These are phyloP conservation scores for Fagopyrum homotropicum DNA, from an alignment of 148 eudicot genomes.

Conservation along the genomic window DNA sequence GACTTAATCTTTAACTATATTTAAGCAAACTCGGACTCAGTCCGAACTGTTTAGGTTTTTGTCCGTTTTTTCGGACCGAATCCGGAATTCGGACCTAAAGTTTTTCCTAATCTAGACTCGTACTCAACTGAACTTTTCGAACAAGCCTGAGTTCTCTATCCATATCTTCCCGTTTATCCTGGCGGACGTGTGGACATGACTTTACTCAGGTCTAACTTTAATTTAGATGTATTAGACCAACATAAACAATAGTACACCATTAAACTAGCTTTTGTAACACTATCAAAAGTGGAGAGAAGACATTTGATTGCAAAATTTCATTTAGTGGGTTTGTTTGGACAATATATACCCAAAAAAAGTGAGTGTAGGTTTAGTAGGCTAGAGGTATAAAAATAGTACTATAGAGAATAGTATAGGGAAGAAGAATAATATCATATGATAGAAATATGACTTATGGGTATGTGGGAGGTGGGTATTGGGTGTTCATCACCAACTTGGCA, in stretches of 20 bases:
- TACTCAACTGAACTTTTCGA: too few relatives aligned
- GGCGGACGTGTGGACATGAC: too few relatives aligned
- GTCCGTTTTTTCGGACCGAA: too few relatives aligned
- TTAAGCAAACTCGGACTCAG: too few relatives aligned
- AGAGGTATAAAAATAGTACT: conserved; percentile 7
- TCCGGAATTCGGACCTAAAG: too few relatives aligned
- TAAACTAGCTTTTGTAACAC: background rate
- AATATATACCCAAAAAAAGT: background rate
- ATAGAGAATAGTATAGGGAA: background rate
- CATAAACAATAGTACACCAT: background rate
- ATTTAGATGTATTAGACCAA: background rate
- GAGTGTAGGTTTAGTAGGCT: conserved; percentile 5
- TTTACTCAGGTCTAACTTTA: too few relatives aligned
- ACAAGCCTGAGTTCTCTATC: too few relatives aligned
- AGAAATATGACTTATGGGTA: background rate
- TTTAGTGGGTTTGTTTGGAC: background rate
- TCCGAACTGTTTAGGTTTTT: too few relatives aligned
- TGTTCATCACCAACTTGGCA: conserved; percentile 15
- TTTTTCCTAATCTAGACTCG: too few relatives aligned
- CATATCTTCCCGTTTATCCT: too few relatives aligned
- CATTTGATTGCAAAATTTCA: background rate
- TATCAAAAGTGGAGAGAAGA: background rate
- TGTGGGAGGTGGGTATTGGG: conserved; percentile 16
- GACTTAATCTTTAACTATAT: too few relatives aligned
- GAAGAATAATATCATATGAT: conserved; percentile 1